Evolutionary conservation across 2,329 filamentous ascomycete genomes (phyloP).

Genomic region (Ascochyta koolunga): DNA sequence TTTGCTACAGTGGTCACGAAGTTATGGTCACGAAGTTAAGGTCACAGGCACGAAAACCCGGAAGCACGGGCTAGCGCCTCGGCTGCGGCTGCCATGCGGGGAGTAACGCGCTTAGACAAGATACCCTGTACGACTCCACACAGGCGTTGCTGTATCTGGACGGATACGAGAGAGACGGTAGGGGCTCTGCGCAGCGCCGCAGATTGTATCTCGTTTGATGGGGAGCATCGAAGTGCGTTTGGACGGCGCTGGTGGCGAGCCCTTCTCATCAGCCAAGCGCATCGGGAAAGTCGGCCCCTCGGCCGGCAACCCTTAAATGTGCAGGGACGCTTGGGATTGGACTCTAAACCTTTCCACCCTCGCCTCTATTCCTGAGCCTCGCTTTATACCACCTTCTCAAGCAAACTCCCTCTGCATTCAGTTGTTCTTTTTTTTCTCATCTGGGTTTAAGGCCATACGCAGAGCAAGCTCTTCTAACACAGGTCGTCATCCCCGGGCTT

Average conservation of each 20-base stretch:
- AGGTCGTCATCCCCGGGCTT: constrained; percentile 5
- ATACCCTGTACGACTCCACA: constrained; percentile 9
- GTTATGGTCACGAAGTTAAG: no score
- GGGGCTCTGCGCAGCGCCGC: background rate
- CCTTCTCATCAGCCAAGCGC: constrained; percentile 3
- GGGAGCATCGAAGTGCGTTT: background rate
- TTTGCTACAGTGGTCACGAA: background rate
- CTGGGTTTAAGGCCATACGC: constrained; percentile 25
- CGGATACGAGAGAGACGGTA: background rate
- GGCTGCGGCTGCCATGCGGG: constrained; percentile 1
- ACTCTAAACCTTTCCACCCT: background rate
- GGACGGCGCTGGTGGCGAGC: background rate
- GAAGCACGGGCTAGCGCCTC: constrained; percentile 1
- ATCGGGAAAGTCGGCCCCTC: constrained; percentile 3
- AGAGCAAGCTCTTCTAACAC: constrained; percentile 27
- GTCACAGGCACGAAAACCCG: background rate
- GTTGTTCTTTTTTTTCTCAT: constrained; percentile 4
- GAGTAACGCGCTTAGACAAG: background rate
- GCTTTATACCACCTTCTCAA: background rate
- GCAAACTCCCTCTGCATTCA: constrained; percentile 8
- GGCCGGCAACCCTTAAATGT: constrained; percentile 7
- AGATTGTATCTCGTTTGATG: background rate
- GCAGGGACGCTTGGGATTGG: constrained; percentile 7
- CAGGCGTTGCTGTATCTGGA: constrained; percentile 6
- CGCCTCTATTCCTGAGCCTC: constrained; percentile 10